These are phyloP conservation scores for Sporothrix protearum DNA, from an alignment of 2,329 filamentous ascomycete species.

Conservation along the genomic window DNA sequence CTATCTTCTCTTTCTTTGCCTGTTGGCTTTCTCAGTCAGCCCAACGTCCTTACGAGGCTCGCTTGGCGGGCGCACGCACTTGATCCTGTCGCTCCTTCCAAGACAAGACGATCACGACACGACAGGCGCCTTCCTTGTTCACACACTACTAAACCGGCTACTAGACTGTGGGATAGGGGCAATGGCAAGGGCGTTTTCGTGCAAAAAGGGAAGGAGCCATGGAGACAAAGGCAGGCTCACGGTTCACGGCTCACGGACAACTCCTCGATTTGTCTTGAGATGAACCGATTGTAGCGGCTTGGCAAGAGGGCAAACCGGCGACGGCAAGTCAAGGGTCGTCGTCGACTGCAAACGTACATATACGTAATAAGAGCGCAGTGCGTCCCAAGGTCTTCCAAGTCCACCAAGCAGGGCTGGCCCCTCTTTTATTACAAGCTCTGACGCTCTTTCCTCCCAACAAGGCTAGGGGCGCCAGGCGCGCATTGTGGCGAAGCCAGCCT, in stretches of 20 bases:
- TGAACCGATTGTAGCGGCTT: slow-evolving; percentile 5
- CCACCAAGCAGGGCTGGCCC: not conserved
- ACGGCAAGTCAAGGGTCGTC: not conserved
- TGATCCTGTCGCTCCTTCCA: not conserved
- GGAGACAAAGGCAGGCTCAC: not conserved
- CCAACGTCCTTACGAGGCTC: not conserved
- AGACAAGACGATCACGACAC: not conserved
- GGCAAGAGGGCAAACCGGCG: not conserved
- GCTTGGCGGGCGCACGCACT: not conserved
- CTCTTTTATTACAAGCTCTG: not conserved
- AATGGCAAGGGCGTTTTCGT: not conserved
- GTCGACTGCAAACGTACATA: not conserved
- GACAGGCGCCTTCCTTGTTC: not conserved
- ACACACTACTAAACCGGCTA: too few relatives aligned
- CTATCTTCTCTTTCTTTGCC: not conserved
- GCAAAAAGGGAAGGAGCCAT: not conserved
- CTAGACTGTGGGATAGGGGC: not conserved
- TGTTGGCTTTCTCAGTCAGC: not conserved
- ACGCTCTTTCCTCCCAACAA: not conserved
- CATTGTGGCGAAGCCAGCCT: slow-evolving; percentile 16
- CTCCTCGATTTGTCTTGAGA: not conserved
- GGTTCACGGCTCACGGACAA: not conserved
- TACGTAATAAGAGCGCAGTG: not conserved
- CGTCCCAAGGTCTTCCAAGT: not conserved
- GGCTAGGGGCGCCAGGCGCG: not conserved